Conservation (phyloP, 495 filamentous ascomycete genomes). For the Penicillium waksmanii region DNA sequence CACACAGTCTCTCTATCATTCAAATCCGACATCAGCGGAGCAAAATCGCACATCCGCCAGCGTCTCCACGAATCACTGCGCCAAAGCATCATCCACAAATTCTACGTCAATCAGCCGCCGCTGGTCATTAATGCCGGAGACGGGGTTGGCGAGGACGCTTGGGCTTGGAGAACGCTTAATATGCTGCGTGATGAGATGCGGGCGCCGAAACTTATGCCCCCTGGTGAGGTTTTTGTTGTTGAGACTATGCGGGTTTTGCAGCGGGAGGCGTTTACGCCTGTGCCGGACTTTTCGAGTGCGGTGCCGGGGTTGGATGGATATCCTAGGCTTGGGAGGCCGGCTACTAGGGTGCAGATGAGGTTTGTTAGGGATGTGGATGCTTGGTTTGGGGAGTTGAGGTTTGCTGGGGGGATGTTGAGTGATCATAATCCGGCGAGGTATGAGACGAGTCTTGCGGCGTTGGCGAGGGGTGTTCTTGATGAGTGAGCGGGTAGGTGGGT, state of each 20-base stretch:
- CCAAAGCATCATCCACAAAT: constrained; percentile 49
- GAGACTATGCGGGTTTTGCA: constrained; percentile 64
- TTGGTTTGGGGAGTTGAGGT: constrained; percentile 70
- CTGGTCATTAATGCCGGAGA: constrained; percentile 48
- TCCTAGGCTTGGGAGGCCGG: constrained; percentile 59
- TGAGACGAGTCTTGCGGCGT: constrained; percentile 62
- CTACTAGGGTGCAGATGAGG: constrained; percentile 65
- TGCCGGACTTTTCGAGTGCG: constrained; percentile 23
- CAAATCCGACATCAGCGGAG: constrained; percentile 67
- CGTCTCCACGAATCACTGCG: constrained; percentile 68
- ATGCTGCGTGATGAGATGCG: constrained; percentile 69
- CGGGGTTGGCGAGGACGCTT: constrained; percentile 65
- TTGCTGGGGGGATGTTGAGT: constrained; percentile 72
- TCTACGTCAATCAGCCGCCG: constrained; percentile 50
- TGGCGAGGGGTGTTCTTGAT: constrained; percentile 57
- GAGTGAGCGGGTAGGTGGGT: constrained; percentile 25
- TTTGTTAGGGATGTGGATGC: constrained; percentile 68
- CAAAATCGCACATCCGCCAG: constrained; percentile 65
- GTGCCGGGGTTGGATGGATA: constrained; percentile 36
- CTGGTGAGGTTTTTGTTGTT: constrained; percentile 75
- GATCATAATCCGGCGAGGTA: constrained; percentile 80
- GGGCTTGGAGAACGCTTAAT: constrained; percentile 71
- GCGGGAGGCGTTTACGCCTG: constrained; percentile 56
- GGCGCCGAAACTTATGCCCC: constrained; percentile 70
- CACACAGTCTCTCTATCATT: constrained; percentile 72